phyloP scores from a whole-genome alignment of 2,329 filamentous ascomycete genomes.

The Exophiala bonariae region DNA sequence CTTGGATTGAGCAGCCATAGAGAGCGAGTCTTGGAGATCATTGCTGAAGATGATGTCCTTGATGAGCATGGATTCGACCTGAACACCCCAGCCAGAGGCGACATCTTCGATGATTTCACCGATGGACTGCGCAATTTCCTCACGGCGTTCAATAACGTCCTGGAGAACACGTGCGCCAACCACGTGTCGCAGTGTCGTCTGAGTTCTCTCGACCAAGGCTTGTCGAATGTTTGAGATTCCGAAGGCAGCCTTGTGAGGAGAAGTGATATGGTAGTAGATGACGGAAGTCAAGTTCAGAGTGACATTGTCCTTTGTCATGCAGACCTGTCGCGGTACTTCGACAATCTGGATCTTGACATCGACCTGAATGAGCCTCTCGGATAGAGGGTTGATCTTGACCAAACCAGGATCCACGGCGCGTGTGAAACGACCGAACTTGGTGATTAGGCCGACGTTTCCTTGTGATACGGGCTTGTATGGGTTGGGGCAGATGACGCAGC shows the following conservation, averaged over 20 bases:
- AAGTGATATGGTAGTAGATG: slow-evolving; percentile 98
- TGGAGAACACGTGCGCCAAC: slow-evolving; percentile 93
- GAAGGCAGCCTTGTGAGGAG: slow-evolving; percentile 95
- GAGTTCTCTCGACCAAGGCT: slow-evolving; percentile 95
- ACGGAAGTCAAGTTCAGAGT: slow-evolving; percentile 91
- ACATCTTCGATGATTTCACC: slow-evolving; percentile 98
- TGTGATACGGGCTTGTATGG: slow-evolving; percentile 91
- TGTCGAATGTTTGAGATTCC: slow-evolving; percentile 93
- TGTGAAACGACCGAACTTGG: slow-evolving; percentile 91
- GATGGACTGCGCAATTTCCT: slow-evolving; percentile 94
- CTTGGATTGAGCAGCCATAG: slow-evolving; percentile 98
- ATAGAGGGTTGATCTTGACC: slow-evolving; percentile 95
- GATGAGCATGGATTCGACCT: slow-evolving; percentile 97
- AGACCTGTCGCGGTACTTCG: slow-evolving; percentile 90
- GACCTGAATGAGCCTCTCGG: slow-evolving; percentile 83
- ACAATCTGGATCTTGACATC: slow-evolving; percentile 99
- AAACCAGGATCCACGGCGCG: slow-evolving; percentile 95
- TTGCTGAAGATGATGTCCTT: slow-evolving; percentile 98
- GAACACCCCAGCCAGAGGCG: slow-evolving; percentile 88
- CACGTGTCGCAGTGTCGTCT: slow-evolving; percentile 95
- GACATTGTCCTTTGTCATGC: slow-evolving; percentile 99
- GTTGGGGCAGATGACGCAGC: slow-evolving; percentile 90
- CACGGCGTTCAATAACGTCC: slow-evolving; percentile 96
- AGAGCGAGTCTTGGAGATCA: slow-evolving; percentile 92
- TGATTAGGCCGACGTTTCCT: slow-evolving; percentile 92